Evolutionary conservation across 1,284 basidiomycete species (phyloP).

Genomic region (Dichomitus squalens): DNA sequence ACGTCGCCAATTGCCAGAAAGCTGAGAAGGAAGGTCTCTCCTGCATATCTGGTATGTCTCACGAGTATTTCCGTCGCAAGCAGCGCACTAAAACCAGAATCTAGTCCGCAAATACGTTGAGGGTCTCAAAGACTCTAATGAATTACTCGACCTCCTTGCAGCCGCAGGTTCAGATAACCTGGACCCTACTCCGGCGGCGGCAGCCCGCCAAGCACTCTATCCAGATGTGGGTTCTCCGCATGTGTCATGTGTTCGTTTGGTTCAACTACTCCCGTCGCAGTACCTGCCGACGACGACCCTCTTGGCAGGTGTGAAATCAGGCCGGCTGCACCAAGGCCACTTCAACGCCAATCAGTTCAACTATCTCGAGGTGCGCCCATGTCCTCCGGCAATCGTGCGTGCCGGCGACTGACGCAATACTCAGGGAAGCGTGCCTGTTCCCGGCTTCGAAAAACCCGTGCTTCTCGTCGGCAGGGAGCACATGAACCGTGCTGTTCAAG

Average conservation of each 20-base stretch:
- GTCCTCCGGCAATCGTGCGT: background rate
- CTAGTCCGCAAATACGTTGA: conserved; percentile 82
- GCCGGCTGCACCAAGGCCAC: conserved; percentile 87
- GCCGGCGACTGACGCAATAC: background rate
- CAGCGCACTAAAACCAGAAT: background rate
- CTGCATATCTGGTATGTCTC: conserved; percentile 58
- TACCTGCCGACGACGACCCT: conserved; percentile 81
- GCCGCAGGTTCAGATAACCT: conserved; percentile 61
- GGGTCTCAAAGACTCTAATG: conserved; percentile 60
- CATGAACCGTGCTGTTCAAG: conserved; percentile 95
- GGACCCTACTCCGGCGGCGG: conserved; percentile 58
- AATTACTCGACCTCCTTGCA: conserved; percentile 82
- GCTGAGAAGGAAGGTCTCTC: conserved; percentile 73
- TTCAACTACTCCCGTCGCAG: conserved; percentile 42
- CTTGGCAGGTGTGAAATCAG: conserved; percentile 84
- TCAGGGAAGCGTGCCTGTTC: conserved; percentile 81
- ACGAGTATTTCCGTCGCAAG: background rate
- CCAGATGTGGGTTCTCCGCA: conserved; percentile 58
- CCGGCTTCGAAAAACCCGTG: conserved; percentile 77
- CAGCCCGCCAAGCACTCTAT: conserved; percentile 68
- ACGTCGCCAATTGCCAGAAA: conserved; percentile 82
- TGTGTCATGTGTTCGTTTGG: conserved; percentile 2
- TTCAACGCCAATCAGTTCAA: conserved; percentile 98
- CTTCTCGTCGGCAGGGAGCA: conserved; percentile 88
- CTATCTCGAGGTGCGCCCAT: conserved; percentile 77